Evolutionary conservation across 2,329 filamentous ascomycete genomes (phyloP).

Genomic region (Ascochyta viciae-villosae): DNA sequence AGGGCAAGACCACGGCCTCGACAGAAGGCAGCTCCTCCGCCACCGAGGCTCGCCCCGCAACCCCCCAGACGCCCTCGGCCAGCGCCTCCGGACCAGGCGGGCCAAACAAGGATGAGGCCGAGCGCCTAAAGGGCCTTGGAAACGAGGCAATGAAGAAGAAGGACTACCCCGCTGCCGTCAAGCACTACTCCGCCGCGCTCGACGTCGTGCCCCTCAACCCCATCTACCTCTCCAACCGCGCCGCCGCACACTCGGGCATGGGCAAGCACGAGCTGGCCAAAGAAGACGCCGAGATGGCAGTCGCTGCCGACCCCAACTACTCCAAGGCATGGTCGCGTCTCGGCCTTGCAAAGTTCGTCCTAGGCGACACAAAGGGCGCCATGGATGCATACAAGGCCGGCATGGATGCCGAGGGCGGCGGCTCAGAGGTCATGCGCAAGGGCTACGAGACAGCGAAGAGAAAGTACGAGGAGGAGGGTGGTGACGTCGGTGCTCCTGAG

Average conservation of each 20-base stretch:
- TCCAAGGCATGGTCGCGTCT: constrained; percentile 97
- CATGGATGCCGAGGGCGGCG: constrained; percentile 93
- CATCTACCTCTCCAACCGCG: constrained; percentile 97
- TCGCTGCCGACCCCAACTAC: constrained; percentile 86
- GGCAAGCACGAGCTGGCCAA: constrained; percentile 84
- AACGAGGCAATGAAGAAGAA: constrained; percentile 96
- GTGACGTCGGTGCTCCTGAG: constrained; percentile 58
- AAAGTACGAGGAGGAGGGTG: constrained; percentile 80
- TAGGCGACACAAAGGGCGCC: constrained; percentile 86
- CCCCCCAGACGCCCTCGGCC: constrained; percentile 46
- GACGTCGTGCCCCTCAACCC: constrained; percentile 82
- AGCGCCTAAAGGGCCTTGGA: constrained; percentile 85
- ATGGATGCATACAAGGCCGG: constrained; percentile 95
- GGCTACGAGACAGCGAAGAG: constrained; percentile 93
- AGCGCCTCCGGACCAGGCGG: constrained; percentile 47
- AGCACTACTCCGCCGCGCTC: constrained; percentile 87
- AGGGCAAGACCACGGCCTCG: constrained; percentile 65
- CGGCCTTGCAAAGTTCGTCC: constrained; percentile 87
- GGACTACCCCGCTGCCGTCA: constrained; percentile 83
- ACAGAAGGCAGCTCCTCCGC: constrained; percentile 53
- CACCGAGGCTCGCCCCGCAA: constrained; percentile 51
- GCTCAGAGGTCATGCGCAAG: constrained; percentile 96
- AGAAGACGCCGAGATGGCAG: constrained; percentile 88
- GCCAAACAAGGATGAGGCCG: constrained; percentile 78
- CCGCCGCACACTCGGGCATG: constrained; percentile 86